These are phyloP conservation scores for Chamaecrista fasciculata DNA, from an alignment of 306 rosid species.

Conservation along the genomic window DNA sequence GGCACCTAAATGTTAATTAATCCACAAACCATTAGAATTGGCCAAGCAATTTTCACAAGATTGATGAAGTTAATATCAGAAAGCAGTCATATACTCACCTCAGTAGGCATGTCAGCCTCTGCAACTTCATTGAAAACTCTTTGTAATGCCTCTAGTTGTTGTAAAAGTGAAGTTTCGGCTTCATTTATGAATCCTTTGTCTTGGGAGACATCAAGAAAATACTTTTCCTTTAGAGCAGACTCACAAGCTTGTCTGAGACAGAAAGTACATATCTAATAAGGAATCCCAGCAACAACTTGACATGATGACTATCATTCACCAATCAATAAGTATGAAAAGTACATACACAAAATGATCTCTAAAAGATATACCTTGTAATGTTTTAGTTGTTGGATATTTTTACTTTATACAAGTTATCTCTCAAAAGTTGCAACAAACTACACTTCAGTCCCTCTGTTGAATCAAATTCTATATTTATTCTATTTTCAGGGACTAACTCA, in stretches of 20 bases:
- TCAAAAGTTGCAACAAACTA: too few species aligned
- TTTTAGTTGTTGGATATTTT: too few species aligned
- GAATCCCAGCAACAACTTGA: conserved; percentile 5
- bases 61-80: neutral
- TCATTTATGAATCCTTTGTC: conserved; percentile 69
- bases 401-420: too few species aligned
- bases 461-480: too few species aligned
- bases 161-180: conserved; percentile 30
- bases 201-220: conserved; percentile 31
- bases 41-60: too few species aligned
- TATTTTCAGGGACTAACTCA: too few species aligned
- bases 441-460: too few species aligned
- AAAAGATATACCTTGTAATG: too few species aligned
- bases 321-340: neutral
- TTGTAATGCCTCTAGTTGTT: conserved; percentile 54
- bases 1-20: conserved; percentile 59
- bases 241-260: conserved; percentile 46
- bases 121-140: conserved; percentile 57
- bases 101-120: conserved; percentile 61
- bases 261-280: too few species aligned
- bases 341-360: neutral
- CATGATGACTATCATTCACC: neutral
- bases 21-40: neutral
- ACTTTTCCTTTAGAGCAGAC: conserved; percentile 43
- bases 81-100: conserved; percentile 41